Base-by-base conservation (phyloP, 495 filamentous ascomycete species). In the Xylaria castorea region DNA sequence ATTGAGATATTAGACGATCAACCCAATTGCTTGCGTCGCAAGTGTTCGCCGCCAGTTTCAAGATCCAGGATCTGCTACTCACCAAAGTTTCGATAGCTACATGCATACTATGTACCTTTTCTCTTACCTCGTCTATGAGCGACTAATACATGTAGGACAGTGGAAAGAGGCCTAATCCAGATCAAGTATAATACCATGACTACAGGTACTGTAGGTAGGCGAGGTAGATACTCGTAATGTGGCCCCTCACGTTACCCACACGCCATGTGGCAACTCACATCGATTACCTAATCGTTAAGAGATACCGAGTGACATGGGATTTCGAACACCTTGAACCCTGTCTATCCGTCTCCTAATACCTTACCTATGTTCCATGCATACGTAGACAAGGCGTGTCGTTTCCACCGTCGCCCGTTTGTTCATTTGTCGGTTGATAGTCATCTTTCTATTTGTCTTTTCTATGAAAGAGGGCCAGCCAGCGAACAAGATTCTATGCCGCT, bases 361-460 rank as follows among this genome's bases (percentile, higher is more conserved):
- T 40, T 44, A 42, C 38, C 38, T 42, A 16, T 25, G 61, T 30
- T 16, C 12, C 38, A 40, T 27, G 61, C 30, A 18, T 44, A 42
- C 61, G 61, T 64, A 64, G 18, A 27, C 40, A 64, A 18, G n/a
- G 22, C 58, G 34, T 61, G 61, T 64, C 61, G 22, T 32, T 67
- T 55, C 32, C 20, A 53, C 48, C 9, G 9, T 40, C 34, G 34
- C 30, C 46, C 20, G 32, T 53, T 55, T 48, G 46, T 40, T 42
- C 27, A 22, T 36, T 27, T 32, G 50, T 48, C 11, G 25, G 5
- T n/a, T 38, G 58, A 22, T 30, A 11, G 20, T 16, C 34, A 61
- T 38, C 30, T 38, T 51, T 38, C 44, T 22, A 9, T 30, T 67
- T 51, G 1, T 61, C 32, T 40, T 12, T 53, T 53, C 46, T 5